These are phyloP conservation scores for Puccinia novopanici DNA, from an alignment of 1,284 basidiomycete species.

Conservation along the genomic window DNA sequence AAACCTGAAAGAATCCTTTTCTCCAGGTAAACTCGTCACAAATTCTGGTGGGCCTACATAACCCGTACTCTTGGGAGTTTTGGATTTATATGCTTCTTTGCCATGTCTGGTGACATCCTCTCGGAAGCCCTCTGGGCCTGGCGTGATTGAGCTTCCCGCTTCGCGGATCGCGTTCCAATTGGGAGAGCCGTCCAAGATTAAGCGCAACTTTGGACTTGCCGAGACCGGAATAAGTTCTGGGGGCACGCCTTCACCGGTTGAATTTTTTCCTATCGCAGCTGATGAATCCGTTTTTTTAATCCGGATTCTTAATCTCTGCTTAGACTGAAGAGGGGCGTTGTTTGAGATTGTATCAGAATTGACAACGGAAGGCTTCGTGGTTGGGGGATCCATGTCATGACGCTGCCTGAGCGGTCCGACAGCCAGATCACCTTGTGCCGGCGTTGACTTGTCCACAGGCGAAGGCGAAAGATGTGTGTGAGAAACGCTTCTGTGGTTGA, in stretches of 20 bases:
- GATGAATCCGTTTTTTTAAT: conserved; percentile 19
- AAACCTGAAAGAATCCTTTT: conserved; percentile 48
- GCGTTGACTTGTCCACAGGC: background rate
- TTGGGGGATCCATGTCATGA: background rate
- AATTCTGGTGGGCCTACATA: conserved; percentile 46
- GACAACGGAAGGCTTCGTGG: background rate
- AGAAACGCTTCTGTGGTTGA: background rate
- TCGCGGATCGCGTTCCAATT: background rate
- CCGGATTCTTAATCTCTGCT: conserved; percentile 15
- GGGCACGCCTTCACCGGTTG: background rate
- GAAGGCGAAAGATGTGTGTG: background rate
- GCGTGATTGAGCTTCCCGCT: conserved; percentile 15
- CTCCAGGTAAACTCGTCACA: conserved; percentile 40
- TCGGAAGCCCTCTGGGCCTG: background rate
- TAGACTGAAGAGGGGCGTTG: background rate
- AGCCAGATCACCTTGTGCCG: background rate
- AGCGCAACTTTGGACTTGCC: conserved; percentile 41
- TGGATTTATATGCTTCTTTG: conserved; percentile 28
- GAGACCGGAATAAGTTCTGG: conserved; percentile 14
- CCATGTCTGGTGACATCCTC: background rate
- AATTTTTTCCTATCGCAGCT: background rate
- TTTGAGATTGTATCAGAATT: background rate
- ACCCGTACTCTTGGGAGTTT: conserved; percentile 23
- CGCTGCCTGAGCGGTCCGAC: background rate
- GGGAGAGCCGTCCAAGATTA: conserved; percentile 25